Evolutionary conservation across 495 filamentous ascomycete genomes (phyloP).

Genomic region (Delitschia confertaspora): DNA sequence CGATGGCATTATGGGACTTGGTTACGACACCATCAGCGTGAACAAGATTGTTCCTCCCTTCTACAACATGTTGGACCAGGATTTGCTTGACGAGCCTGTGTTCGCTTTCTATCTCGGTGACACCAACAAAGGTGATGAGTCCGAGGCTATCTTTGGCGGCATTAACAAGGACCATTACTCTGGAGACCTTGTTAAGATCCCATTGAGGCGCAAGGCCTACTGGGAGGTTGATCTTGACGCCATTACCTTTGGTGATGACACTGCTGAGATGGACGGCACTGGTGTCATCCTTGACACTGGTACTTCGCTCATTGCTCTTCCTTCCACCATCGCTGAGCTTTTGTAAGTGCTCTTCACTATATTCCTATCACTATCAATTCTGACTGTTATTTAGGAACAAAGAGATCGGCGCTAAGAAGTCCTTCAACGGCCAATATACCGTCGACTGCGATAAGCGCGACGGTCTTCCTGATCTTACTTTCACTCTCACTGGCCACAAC

Average conservation of each 20-base stretch:
- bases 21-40: slow-evolving; percentile 91
- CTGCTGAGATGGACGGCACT: slow-evolving; percentile 82
- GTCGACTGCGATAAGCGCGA: slow-evolving; percentile 82
- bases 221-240: slow-evolving; percentile 97
- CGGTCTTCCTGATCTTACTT: slow-evolving; percentile 76
- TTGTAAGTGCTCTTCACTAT: slow-evolving; percentile 43
- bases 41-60: slow-evolving; percentile 91
- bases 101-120: slow-evolving; percentile 94
- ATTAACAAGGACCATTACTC: slow-evolving; percentile 77
- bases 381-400: slow-evolving; percentile 77
- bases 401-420: slow-evolving; percentile 96
- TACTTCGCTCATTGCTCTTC: slow-evolving; percentile 94
- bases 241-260: slow-evolving; percentile 74
- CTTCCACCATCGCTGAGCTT: slow-evolving; percentile 85
- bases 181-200: slow-evolving; percentile 85
- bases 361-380: slow-evolving; percentile 12
- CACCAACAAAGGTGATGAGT: slow-evolving; percentile 63
- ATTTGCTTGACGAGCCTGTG: slow-evolving; percentile 78
- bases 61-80: slow-evolving; percentile 89
- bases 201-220: slow-evolving; percentile 95
- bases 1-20: slow-evolving; percentile 94
- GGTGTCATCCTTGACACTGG: slow-evolving; percentile 97
- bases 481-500: slow-evolving; percentile 78
- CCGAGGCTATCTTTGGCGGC: slow-evolving; percentile 87
- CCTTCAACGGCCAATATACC: slow-evolving; percentile 87